Evolutionary conservation across 2,329 filamentous ascomycete species (phyloP), one percentile per base, ranked within the genome.

Genomic region (Pestalotiopsis sp.): DNA sequence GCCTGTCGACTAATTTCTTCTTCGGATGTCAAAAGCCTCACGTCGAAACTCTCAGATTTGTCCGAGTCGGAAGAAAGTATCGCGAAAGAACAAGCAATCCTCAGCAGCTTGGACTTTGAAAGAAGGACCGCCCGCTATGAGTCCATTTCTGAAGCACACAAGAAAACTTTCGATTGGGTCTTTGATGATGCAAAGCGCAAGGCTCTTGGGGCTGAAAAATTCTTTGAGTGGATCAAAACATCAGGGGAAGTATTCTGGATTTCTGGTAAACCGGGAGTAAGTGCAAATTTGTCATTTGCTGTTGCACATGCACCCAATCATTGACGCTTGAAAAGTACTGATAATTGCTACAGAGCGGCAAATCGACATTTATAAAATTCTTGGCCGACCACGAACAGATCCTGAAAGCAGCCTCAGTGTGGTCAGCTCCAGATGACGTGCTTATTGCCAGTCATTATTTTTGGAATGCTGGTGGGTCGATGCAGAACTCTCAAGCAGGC

Each of bases 401-500:
- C 13, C 13, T 25, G 23, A 13, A 59, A 59, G 57, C 57, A 31
- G 61, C 66, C 65, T 61, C 3, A 59, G 1, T 52, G 1, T 84
- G 81, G 81, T 74, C 79, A 1, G 69, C 39, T 0, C 59, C 66
- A 0, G 58, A 61, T 1, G 67, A 67, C 14, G 58, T 77, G 12
- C 62, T 77, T 4, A 72, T 76, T 25, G 76, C 74, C 2, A 74
- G 68, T 5, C 79, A 79, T 59, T 83, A 77, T 68, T 81, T 81
- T 67, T 81, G 78, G 78, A 77, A 70, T 41, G 68, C 75, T 1
- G 80, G 80, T 0, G 73, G 70, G 3, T 14, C 67, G 2, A 68
- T 78, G 62, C 78, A 83, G 67, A 78, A 74, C 66, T 79, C 77
- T 1, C 69, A 74, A 5, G 65, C 75, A n/a, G 81, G 81, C 0